phyloP scores from a whole-genome alignment of 2,329 filamentous ascomycete species.

The Macrophomina phaseolina region DNA sequence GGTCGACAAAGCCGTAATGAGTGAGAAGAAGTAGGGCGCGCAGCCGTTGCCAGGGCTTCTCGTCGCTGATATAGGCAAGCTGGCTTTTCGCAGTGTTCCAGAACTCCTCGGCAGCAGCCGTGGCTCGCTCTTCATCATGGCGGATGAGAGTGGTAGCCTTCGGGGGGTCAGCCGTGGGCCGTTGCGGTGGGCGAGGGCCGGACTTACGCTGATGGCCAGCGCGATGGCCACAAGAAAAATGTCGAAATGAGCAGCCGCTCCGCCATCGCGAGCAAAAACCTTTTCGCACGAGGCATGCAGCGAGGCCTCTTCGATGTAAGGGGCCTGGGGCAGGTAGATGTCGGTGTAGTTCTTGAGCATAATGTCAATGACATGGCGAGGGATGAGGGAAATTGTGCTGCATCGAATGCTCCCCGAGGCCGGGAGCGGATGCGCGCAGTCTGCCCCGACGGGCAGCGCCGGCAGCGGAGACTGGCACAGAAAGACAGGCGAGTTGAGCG shows the following conservation, averaged over 20 bases:
- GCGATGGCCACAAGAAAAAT: constrained; percentile 23
- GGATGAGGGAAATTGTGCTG: constrained; percentile 26
- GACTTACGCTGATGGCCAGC: constrained; percentile 19
- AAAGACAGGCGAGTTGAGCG: constrained; percentile 14
- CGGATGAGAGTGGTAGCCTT: constrained; percentile 21
- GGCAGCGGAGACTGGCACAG: constrained; percentile 16
- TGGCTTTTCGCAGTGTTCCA: constrained; percentile 26
- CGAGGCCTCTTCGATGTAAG: constrained; percentile 14
- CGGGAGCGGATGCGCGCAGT: neutral
- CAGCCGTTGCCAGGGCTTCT: constrained; percentile 14
- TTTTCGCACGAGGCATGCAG: constrained; percentile 15
- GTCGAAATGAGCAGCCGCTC: constrained; percentile 9
- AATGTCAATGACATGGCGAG: constrained; percentile 26
- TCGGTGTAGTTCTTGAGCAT: constrained; percentile 27
- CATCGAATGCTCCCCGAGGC: neutral
- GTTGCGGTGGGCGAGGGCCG: neutral
- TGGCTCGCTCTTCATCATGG: constrained; percentile 23
- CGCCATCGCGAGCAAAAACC: constrained; percentile 4
- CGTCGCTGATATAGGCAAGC: constrained; percentile 14
- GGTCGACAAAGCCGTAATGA: constrained; percentile 26
- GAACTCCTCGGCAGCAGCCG: constrained; percentile 22
- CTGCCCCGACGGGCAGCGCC: neutral
- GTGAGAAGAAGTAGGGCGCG: constrained; percentile 20
- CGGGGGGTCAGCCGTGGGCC: neutral
- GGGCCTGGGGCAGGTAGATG: constrained; percentile 19